Percentiles rank a stretch among this genome's conserved stretches.
These are phyloP conservation scores for Phytophthora syringae DNA, from an alignment of 352 stramenopile species.

Conservation along the genomic window DNA sequence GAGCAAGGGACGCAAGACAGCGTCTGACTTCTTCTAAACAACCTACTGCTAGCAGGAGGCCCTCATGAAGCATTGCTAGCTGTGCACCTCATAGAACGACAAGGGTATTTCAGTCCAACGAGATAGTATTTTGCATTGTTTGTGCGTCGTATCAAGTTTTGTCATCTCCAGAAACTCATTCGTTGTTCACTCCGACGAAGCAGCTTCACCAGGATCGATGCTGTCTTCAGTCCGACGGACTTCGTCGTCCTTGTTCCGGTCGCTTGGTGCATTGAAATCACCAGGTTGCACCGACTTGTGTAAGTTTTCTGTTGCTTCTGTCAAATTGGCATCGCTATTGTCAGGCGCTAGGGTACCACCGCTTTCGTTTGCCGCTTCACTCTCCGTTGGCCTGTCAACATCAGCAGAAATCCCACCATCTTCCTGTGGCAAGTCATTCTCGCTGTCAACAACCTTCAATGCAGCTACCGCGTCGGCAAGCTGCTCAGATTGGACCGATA, in stretches of 20 bases:
- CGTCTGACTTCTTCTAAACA: constrained; percentile 76
- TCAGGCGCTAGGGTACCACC: neutral
- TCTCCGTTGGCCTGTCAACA: neutral
- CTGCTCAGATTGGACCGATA: neutral
- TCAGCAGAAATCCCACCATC: neutral
- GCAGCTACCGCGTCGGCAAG: neutral
- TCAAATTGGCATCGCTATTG: neutral
- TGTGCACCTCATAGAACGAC: constrained; percentile 31
- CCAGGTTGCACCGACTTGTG: neutral
- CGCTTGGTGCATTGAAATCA: too few relatives aligned
- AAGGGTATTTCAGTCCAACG: constrained; percentile 20
- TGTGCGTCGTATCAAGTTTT: neutral
- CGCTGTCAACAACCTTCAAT: neutral
- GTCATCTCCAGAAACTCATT: too few relatives aligned
- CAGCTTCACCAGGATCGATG: too few relatives aligned
- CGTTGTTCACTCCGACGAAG: too few relatives aligned
- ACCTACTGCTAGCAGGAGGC: constrained; percentile 4
- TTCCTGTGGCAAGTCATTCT: neutral
- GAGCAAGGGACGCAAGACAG: constrained; percentile 61
- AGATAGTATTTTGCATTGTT: constrained; percentile 41
- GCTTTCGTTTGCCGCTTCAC: neutral
- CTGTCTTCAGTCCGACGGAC: too few relatives aligned
- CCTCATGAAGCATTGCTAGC: constrained; percentile 16
- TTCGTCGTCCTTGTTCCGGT: too few relatives aligned
- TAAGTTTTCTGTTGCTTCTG: neutral